These are phyloP conservation scores for Trypanosoma caninum DNA, from an alignment of 208 protist genomes.

Conservation along the genomic window DNA sequence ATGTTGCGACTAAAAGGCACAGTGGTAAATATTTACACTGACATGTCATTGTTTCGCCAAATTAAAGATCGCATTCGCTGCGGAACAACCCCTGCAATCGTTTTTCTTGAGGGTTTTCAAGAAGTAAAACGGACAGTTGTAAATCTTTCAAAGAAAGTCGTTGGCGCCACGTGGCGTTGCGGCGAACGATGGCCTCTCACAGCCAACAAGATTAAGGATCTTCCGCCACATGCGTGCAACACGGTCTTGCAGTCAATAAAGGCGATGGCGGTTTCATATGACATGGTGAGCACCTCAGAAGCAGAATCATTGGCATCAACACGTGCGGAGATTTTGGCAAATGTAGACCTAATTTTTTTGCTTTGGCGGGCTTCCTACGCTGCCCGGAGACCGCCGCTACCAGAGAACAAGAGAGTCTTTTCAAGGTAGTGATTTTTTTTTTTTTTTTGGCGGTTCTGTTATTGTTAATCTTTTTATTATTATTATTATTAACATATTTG, in stretches of 20 bases:
- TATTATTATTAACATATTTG: too few relatives aligned
- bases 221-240: slow-evolving; percentile 75
- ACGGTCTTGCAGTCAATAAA: slow-evolving; percentile 76
- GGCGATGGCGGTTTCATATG: slow-evolving; percentile 75
- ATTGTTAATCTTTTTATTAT: neutral
- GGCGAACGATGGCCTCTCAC: slow-evolving; percentile 69
- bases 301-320: slow-evolving; percentile 37
- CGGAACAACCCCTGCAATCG: slow-evolving; percentile 45
- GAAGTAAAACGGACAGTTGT: slow-evolving; percentile 76
- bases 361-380: slow-evolving; percentile 70
- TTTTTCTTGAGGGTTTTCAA: slow-evolving; percentile 80
- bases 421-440: neutral
- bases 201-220: slow-evolving; percentile 55
- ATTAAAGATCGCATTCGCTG: slow-evolving; percentile 65
- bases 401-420: slow-evolving; percentile 53
- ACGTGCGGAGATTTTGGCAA: slow-evolving; percentile 71
- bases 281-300: slow-evolving; percentile 62
- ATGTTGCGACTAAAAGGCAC: slow-evolving; percentile 84
- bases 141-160: slow-evolving; percentile 23
- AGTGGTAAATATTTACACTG: slow-evolving; percentile 85
- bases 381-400: slow-evolving; percentile 60
- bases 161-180: slow-evolving; percentile 13
- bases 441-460: too few relatives aligned
- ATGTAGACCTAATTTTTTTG: slow-evolving; percentile 83
- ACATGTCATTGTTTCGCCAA: slow-evolving; percentile 73